phyloP scores from a whole-genome alignment of 768 basidiomycete genomes.

The Suillus tomentosus region DNA sequence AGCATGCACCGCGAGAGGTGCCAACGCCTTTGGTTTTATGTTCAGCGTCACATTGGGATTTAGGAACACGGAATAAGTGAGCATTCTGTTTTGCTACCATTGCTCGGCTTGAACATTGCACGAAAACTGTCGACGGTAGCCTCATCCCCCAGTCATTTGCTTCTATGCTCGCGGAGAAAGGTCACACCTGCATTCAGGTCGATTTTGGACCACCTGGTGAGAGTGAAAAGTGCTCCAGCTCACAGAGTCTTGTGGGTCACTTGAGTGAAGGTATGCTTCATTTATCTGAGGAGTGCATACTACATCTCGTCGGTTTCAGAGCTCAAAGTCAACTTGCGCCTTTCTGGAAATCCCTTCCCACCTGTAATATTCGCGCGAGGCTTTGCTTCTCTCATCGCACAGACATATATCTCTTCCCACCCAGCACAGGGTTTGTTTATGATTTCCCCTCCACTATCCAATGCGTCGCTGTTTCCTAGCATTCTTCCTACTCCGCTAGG shows the following conservation, averaged over 20 bases:
- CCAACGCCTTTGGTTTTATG: slow-evolving; percentile 58
- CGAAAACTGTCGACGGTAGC: slow-evolving; percentile 25
- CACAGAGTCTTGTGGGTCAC: slow-evolving; percentile 38
- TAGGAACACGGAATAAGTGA: slow-evolving; percentile 41
- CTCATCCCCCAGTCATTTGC: slow-evolving; percentile 33
- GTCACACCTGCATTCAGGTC: slow-evolving; percentile 50
- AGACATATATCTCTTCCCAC: slow-evolving; percentile 69
- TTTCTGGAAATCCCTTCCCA: slow-evolving; percentile 51
- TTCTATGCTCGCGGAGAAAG: slow-evolving; percentile 45
- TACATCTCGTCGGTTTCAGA: slow-evolving; percentile 32
- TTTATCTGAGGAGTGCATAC: neutral
- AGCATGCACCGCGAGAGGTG: slow-evolving; percentile 45
- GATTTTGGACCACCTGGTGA: slow-evolving; percentile 36
- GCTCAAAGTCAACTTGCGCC: slow-evolving; percentile 43
- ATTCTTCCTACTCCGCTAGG: slow-evolving; percentile 39
- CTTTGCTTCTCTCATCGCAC: slow-evolving; percentile 55
- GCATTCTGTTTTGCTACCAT: slow-evolving; percentile 4
- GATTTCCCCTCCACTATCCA: slow-evolving; percentile 54
- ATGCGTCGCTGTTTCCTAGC: slow-evolving; percentile 33
- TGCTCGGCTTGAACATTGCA: neutral
- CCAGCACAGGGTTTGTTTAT: slow-evolving; percentile 64
- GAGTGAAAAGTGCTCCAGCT: neutral
- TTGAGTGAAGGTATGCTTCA: slow-evolving; percentile 28
- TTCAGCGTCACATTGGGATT: slow-evolving; percentile 49
- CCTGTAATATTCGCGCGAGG: slow-evolving; percentile 58